Evolutionary conservation across 371 early-diverging fungal species (phyloP), one percentile per base, ranked within the genome.

Genomic region (Funneliformis caledonium): DNA sequence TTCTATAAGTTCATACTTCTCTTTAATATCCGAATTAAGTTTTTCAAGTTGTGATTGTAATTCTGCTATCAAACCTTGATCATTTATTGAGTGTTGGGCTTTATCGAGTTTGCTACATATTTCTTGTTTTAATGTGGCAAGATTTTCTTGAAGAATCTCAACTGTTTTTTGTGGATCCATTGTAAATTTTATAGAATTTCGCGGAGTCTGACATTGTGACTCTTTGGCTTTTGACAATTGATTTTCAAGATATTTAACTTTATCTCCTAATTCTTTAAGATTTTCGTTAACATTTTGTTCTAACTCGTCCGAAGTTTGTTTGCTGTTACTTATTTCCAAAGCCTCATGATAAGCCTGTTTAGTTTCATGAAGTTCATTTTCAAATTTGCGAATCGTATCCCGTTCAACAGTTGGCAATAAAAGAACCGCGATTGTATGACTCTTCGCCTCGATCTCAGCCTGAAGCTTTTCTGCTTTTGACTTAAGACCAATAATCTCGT

Each of bases 1-100:
- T 31, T 79, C 79, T 19, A 79, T 79, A 19, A 79, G 50, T 52
- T 79, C 79, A 56, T 79, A 79, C 43, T 79, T 79, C 16, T 64
- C 52, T 33, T 42, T 19, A 43, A 79, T 70, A 42, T 79, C 79
- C 22, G n/a, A 52, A 56, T 70, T 78, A 6, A 78, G 60, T 9
- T 19, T 69, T 11, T 68, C 70, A 67, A 78, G 43, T 67, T 78
- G 69, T n/a, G 37, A 50, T 56, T 59, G 79, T 11, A 79, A 42
- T n/a, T 14, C 37, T 69, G 11, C n/a, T 2, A 79, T 50, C 19
- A 79, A 12, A 14, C 69, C 68, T 37, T 19, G 19, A 33, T 79
- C 62, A 47, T 7, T 22, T 47, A 6, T 5, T 42, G 65, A 22
- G 22, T 11, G 47, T 52, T 67, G 12, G 1, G 22, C 16, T 6